Base-by-base conservation (phyloP, 2,329 filamentous ascomycete genomes). In the Penicillium sp. region DNA sequence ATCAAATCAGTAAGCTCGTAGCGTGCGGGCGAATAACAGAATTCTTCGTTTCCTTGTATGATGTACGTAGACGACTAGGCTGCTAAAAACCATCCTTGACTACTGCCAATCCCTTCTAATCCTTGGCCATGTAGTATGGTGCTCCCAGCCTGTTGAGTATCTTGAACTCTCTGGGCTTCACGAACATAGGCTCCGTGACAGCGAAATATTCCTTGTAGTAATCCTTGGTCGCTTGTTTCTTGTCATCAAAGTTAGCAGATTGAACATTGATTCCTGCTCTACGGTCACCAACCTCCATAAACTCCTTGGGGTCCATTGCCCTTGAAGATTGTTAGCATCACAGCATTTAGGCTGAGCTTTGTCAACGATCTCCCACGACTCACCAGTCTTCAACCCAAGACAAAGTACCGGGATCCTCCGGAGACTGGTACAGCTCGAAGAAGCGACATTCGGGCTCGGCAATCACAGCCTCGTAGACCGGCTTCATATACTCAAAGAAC, bases 371-470 rank as follows among this genome's bases (percentile, higher is more conserved):
- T 18, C 22, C 22, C 9, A 22, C 3, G 18, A 43, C 40, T 43
- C 60, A 75, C 78, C 78, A 79, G 57, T 78, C 74, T 60, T 79
- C 77, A 22, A 78, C 72, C 75, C 75, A 79, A 5, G 66, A 70
- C 9, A 79, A 56, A 33, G 69, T 71, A 3, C 77, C 77, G 1
- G 76, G 75, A 16, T 77, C 70, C 18, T 75, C 70, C 0, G 66
- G 63, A 56, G 66, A 67, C 58, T 71, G 70, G 43, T 76, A 79
- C 24, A 81, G 65, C 61, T 81, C 74, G 62, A 82, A 81, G 66
- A 78, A 81, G 1, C 73, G 70, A 61, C 75, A 78, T 55, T 80
- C 77, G 2, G 78, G 75, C 66, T 82, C 79, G 2, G 71, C 73
- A 7, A 71, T 65, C 6, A 80, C 75, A n/a, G 63, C 64, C 41